Percentiles rank a stretch among this genome's conserved stretches.
Evolutionary conservation across 1,139 yeast genomes (phyloP).

Genomic region (Sugiyamaella japonica): DNA sequence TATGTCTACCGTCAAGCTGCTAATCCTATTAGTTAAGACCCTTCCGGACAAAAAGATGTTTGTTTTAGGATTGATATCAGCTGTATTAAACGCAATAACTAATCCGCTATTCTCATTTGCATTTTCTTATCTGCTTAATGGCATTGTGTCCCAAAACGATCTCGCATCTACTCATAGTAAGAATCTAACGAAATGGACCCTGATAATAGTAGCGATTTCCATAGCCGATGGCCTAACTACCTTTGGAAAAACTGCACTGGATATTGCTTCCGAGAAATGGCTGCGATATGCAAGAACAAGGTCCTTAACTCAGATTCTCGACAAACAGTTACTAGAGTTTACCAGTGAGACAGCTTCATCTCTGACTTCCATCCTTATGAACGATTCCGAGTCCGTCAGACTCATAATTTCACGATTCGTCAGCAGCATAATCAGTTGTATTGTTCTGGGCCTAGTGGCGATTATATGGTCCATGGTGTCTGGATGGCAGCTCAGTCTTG

Average conservation of each 20-base stretch:
- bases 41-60: conserved; percentile 43
- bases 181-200: conserved; percentile 58
- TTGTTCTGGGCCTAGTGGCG: conserved; percentile 59
- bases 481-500: conserved; percentile 89
- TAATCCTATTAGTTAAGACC: conserved; percentile 13
- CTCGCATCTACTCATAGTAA: not conserved
- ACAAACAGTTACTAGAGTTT: conserved; percentile 61
- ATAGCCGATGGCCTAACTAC: conserved; percentile 58
- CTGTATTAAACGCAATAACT: conserved; percentile 59
- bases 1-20: conserved; percentile 2
- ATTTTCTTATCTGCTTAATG: conserved; percentile 63
- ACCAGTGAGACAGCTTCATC: conserved; percentile 44
- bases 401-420: conserved; percentile 61
- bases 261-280: conserved; percentile 69
- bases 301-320: conserved; percentile 51
- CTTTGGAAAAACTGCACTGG: conserved; percentile 55
- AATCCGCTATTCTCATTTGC: conserved; percentile 80
- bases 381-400: conserved; percentile 78
- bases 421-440: conserved; percentile 53
- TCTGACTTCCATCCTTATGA: conserved; percentile 66
- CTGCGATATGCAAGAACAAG: conserved; percentile 53
- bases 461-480: conserved; percentile 69
- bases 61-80: conserved; percentile 52
- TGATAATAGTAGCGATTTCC: conserved; percentile 60
- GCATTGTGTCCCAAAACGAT: conserved; percentile 32